These are phyloP conservation scores for Suillus weaverae DNA, from an alignment of 768 basidiomycete genomes.

Conservation along the genomic window DNA sequence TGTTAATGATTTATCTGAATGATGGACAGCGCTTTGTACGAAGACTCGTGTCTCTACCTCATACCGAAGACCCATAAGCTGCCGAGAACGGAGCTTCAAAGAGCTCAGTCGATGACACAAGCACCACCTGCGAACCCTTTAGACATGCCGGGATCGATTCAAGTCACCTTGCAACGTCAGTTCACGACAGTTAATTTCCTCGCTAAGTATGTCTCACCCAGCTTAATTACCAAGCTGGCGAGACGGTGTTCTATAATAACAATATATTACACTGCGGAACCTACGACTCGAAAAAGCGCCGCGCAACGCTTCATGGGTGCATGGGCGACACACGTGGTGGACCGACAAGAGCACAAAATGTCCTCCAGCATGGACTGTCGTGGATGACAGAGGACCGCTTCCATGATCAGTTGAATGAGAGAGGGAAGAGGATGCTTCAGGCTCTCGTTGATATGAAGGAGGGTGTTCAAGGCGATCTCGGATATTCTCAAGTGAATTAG, in stretches of 20 bases:
- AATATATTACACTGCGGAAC: constrained; percentile 77
- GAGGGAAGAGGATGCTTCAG: constrained; percentile 56
- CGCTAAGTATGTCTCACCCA: background rate
- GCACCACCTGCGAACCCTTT: constrained; percentile 57
- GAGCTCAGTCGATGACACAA: constrained; percentile 49
- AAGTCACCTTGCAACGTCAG: constrained; percentile 55
- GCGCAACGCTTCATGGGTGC: constrained; percentile 70
- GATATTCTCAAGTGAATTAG: constrained; percentile 41
- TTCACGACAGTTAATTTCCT: background rate
- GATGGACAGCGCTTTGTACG: constrained; percentile 59
- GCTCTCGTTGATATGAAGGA: constrained; percentile 58
- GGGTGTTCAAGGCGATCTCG: constrained; percentile 41
- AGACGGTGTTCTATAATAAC: constrained; percentile 79
- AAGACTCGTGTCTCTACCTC: constrained; percentile 67
- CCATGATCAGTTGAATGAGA: constrained; percentile 41
- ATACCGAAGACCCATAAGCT: constrained; percentile 67
- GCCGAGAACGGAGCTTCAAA: constrained; percentile 58
- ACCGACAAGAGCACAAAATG: constrained; percentile 61
- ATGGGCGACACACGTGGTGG: constrained; percentile 68
- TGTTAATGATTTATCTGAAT: background rate
- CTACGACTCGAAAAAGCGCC: constrained; percentile 48
- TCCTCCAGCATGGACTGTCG: constrained; percentile 69
- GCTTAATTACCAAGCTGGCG: constrained; percentile 47
- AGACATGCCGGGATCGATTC: constrained; percentile 69
- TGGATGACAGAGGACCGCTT: constrained; percentile 68